These are phyloP conservation scores for Myxozyma neglecta DNA, from an alignment of 805 yeast species.

Conservation along the genomic window DNA sequence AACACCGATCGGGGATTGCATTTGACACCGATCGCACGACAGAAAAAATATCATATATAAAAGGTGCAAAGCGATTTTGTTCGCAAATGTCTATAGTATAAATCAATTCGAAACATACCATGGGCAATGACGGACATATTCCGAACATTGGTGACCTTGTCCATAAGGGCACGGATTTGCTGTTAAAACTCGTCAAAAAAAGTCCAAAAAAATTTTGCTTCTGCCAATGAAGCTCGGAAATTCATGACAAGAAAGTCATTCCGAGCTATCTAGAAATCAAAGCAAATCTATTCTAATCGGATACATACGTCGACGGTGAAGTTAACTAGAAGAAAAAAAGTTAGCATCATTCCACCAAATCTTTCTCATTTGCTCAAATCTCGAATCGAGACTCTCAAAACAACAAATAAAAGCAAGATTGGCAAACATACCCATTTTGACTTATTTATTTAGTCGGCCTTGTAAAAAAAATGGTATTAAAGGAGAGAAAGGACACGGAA, in stretches of 20 bases:
- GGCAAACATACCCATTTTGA: slow-evolving; percentile 40
- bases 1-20: slow-evolving; percentile 6
- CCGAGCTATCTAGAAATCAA: background rate
- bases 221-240: background rate
- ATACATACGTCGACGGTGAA: slow-evolving; percentile 34
- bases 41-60: background rate
- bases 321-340: slow-evolving; percentile 21
- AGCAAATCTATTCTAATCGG: background rate
- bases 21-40: background rate
- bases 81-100: background rate
- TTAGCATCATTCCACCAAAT: background rate
- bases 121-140: slow-evolving; percentile 99
- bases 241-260: background rate
- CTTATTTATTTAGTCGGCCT: slow-evolving; percentile 20
- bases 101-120: slow-evolving; percentile 63
- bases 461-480: slow-evolving; percentile 5
- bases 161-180: slow-evolving; percentile 99
- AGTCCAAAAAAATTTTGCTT: background rate
- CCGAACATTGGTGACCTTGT: slow-evolving; percentile 99
- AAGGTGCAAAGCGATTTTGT: background rate
- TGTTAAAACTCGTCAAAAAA: slow-evolving; percentile 30
- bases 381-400: background rate
- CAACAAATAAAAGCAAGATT: background rate
- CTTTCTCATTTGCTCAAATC: background rate
- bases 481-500: slow-evolving; percentile 14